Conservation (phyloP, 2,329 filamentous ascomycete species). For the Ascochyta pisi region DNA sequence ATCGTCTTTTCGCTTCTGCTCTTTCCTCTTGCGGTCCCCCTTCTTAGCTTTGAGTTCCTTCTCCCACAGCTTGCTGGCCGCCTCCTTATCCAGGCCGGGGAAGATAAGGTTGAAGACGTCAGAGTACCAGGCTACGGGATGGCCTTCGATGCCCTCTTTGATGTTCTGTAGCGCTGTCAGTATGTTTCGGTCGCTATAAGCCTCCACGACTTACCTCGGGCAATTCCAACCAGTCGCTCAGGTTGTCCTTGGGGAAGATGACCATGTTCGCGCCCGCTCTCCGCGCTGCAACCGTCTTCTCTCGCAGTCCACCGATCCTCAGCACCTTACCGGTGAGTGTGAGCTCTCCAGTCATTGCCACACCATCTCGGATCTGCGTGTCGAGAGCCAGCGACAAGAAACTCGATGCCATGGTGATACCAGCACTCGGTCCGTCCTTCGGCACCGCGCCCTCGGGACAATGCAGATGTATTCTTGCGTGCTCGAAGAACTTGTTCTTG, state of each 20-base stretch:
- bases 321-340: constrained; percentile 97
- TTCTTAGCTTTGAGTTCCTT: constrained; percentile 59
- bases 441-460: constrained; percentile 95
- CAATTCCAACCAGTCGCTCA: constrained; percentile 95
- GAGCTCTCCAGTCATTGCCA: constrained; percentile 97
- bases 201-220: constrained; percentile 75
- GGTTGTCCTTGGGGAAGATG: constrained; percentile 93
- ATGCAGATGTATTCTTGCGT: constrained; percentile 92
- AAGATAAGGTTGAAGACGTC: constrained; percentile 95
- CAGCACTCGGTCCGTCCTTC: constrained; percentile 82
- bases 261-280: constrained; percentile 91
- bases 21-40: constrained; percentile 45
- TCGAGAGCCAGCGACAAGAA: constrained; percentile 85
- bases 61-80: constrained; percentile 77
- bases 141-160: constrained; percentile 93
- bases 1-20: constrained; percentile 50
- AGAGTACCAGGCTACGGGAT: constrained; percentile 89
- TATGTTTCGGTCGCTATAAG: not conserved
- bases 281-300: constrained; percentile 96
- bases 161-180: constrained; percentile 74
- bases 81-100: constrained; percentile 74
- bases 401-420: constrained; percentile 98
- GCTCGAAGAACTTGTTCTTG: constrained; percentile 94
- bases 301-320: constrained; percentile 88
- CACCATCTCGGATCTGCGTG: constrained; percentile 77